Percentiles rank a stretch among this genome's conserved stretches.
Conservation (phyloP, 371 early-diverging fungal species). For the Haplosporangium sp. region DNA sequence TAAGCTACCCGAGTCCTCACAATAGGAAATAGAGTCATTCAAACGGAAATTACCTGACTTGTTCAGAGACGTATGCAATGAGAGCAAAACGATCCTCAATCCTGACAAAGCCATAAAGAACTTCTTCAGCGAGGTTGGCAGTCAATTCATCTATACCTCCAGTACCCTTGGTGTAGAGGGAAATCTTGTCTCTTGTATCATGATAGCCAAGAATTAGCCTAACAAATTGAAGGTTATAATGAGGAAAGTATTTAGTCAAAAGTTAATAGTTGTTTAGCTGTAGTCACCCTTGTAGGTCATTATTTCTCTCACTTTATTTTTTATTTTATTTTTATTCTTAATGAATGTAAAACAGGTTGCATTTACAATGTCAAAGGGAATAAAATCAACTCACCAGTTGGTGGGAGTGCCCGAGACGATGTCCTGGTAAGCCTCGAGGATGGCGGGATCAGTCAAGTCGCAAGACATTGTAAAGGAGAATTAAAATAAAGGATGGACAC, state of each 20-base stretch:
- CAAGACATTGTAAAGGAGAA: constrained; percentile 64
- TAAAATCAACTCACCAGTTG: constrained; percentile 61
- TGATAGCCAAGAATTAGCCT: constrained; percentile 82
- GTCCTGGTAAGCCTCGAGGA: constrained; percentile 70
- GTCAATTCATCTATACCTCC: constrained; percentile 73
- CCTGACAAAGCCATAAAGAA: constrained; percentile 74
- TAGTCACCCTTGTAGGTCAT: no score
- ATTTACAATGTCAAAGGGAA: background rate
- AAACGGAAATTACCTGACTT: constrained; percentile 61
- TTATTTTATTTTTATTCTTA: no score
- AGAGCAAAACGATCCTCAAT: constrained; percentile 72
- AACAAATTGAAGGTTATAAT: no score
- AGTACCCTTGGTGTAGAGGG: constrained; percentile 70
- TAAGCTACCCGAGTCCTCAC: background rate
- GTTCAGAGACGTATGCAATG: constrained; percentile 74
- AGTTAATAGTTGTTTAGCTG: no score
- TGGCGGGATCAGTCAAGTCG: constrained; percentile 76
- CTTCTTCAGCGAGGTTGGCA: constrained; percentile 69
- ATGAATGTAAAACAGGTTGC: no score
- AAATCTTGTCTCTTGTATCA: constrained; percentile 76
- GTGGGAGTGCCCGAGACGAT: constrained; percentile 67
- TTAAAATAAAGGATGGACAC: background rate
- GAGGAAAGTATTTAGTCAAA: background rate
- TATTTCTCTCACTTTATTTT: no score
- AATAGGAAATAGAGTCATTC: no score